Evolutionary conservation across 768 basidiomycete genomes (phyloP), one percentile per base, ranked within the genome.

Genomic region (Boletus subparvulus): DNA sequence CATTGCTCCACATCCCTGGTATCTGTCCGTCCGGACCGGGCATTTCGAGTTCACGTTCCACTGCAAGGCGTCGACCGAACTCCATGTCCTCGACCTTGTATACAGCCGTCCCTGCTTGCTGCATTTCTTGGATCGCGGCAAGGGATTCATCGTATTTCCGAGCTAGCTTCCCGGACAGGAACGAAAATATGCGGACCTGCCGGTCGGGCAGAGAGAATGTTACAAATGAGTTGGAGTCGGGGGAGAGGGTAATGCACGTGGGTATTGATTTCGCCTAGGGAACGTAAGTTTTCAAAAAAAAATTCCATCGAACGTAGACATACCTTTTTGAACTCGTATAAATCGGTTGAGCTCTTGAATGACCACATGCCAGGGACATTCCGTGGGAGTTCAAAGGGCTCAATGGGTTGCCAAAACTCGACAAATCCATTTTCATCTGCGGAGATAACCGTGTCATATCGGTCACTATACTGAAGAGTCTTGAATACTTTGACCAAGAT

Each of bases 321-420:
- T 51, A 90, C 95, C 82, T 98, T 99, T 78, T 97, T 98, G 77
- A 98, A 99, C 63, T 98, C 94, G 73, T 97, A 98, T 41, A 98
- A 71, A 67, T 98, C 94, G 0, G 97, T 98, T 41, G 87, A 83
- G 50, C 85, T 90, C 71, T 98, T 98, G 76, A 81, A 95, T 33
- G 85, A 78, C 96, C 96, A 99, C 59, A 97, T 70, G 1, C 88
- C 87, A 3, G 83, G 78, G 2, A 92, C 77, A 54, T 87, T 84
- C 61, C 84, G 85, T 1, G 97, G 96, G 40, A 85, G 73, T 49
- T 85, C 88, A 69, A 94, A 98, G 3, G 94, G 92, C 67, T 98
- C 95, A 10, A 70, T 73, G 1, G 96, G 95, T 66, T 86, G 84
- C 97, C 97, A 99, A 70, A 95, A 97, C 72, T 99, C 97, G 32